phyloP scores from a whole-genome alignment of 176 grass and related monocot species.

The Triticum aestivum region DNA sequence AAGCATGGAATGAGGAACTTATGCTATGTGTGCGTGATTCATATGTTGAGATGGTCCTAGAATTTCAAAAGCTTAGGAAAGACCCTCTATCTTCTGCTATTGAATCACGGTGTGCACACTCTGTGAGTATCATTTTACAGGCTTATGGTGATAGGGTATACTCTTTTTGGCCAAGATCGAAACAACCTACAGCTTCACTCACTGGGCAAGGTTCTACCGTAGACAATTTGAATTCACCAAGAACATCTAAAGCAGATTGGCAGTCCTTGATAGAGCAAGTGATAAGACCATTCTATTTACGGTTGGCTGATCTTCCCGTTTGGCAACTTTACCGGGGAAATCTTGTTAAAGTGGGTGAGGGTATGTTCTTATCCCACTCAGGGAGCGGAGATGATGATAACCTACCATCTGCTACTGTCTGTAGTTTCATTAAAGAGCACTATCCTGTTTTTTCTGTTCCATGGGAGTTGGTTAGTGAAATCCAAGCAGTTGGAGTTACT shows the following conservation, averaged over 20 bases:
- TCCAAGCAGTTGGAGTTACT: slow-evolving; percentile 82
- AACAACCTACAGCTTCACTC: slow-evolving; percentile 47
- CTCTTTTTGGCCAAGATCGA: slow-evolving; percentile 93
- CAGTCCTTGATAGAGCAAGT: slow-evolving; percentile 87
- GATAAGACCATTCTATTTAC: slow-evolving; percentile 89
- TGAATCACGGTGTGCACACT: slow-evolving; percentile 52
- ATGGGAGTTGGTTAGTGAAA: slow-evolving; percentile 87
- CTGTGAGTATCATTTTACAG: slow-evolving; percentile 69
- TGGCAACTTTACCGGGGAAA: slow-evolving; percentile 94
- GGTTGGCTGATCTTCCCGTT: slow-evolving; percentile 89
- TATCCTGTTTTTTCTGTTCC: slow-evolving; percentile 99
- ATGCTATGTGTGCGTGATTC: slow-evolving; percentile 90
- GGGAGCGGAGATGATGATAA: slow-evolving; percentile 71
- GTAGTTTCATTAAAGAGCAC: slow-evolving; percentile 97
- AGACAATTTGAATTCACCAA: slow-evolving; percentile 42
- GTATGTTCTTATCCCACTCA: slow-evolving; percentile 92
- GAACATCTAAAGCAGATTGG: slow-evolving; percentile 81
- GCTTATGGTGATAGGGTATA: slow-evolving; percentile 87
- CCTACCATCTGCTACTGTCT: slow-evolving; percentile 80
- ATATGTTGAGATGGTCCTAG: slow-evolving; percentile 90
- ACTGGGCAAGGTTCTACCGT: slow-evolving; percentile 37
- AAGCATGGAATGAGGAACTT: slow-evolving; percentile 95
- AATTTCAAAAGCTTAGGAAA: slow-evolving; percentile 96
- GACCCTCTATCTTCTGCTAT: slow-evolving; percentile 66
- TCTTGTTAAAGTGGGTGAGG: slow-evolving; percentile 93